A percentile compares a stretch with the other conserved stretches of the same genome.
phyloP scores from a whole-genome alignment of 2,329 filamentous ascomycete genomes.

The Erysiphe pulchra region DNA sequence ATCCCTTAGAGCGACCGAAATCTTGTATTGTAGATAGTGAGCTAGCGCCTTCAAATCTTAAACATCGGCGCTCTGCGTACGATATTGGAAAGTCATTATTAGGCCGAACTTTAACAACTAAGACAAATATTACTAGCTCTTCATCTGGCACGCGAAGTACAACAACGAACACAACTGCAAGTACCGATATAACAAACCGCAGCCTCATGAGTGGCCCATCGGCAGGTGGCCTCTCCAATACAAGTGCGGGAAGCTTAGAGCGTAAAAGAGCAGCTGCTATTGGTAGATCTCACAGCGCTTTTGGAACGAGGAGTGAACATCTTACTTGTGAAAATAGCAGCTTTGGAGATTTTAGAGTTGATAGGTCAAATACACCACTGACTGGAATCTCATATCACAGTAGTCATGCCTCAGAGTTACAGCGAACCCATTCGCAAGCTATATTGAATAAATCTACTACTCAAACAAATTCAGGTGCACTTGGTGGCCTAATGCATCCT shows the following conservation, averaged over 20 bases:
- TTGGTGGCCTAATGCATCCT: slow-evolving; percentile 56
- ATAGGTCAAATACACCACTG: slow-evolving; percentile 36
- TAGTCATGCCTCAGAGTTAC: slow-evolving; percentile 37
- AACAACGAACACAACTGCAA: slow-evolving; percentile 35
- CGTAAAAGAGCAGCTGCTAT: slow-evolving; percentile 30
- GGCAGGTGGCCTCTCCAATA: slow-evolving; percentile 75
- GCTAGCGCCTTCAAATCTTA: slow-evolving; percentile 21
- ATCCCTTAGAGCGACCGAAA: slow-evolving; percentile 26
- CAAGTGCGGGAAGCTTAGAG: slow-evolving; percentile 80
- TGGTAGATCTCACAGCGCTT: slow-evolving; percentile 32
- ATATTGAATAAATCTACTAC: slow-evolving; percentile 27
- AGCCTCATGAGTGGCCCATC: slow-evolving; percentile 89
- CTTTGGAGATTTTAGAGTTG: slow-evolving; percentile 17
- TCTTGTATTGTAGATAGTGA: slow-evolving; percentile 25
- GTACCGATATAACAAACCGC: slow-evolving; percentile 52
- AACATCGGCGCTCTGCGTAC: slow-evolving; percentile 48
- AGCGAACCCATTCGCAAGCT: slow-evolving; percentile 34
- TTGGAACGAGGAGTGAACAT: slow-evolving; percentile 29
- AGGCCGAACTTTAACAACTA: slow-evolving; percentile 62
- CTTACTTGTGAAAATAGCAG: slow-evolving; percentile 9
- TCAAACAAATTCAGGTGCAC: slow-evolving; percentile 34
- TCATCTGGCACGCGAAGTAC: slow-evolving; percentile 47
- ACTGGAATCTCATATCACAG: slow-evolving; percentile 78
- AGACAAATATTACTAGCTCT: slow-evolving; percentile 59
- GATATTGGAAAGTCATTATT: slow-evolving; percentile 47